These are phyloP conservation scores for Larix kaempferi DNA, from an alignment of 75 land plant genomes.

Conservation along the genomic window DNA sequence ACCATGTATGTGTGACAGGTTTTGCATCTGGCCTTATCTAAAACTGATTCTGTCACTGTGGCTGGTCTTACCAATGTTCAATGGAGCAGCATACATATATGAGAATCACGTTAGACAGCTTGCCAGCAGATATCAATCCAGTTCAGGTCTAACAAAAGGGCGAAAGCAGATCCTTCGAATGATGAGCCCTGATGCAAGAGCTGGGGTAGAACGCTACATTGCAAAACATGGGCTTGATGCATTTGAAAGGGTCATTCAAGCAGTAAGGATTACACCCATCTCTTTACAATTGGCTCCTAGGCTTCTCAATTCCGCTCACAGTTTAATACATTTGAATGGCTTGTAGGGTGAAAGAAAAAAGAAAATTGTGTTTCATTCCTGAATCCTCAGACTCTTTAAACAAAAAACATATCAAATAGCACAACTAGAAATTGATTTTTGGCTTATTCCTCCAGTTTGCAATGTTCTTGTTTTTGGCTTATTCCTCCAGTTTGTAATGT, in stretches of 20 bases:
- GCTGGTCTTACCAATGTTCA: slow-evolving; percentile 44
- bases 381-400: too few species aligned
- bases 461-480: too few species aligned
- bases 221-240: slow-evolving; percentile 60
- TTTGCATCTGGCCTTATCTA: slow-evolving; percentile 39
- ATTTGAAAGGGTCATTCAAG: slow-evolving; percentile 58
- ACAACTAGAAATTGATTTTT: too few species aligned
- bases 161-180: slow-evolving; percentile 49
- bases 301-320: too few species aligned
- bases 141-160: slow-evolving; percentile 14
- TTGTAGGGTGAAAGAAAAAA: too few species aligned
- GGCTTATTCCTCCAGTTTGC: too few species aligned
- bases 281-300: too few species aligned
- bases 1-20: slow-evolving; percentile 20
- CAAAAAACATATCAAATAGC: too few species aligned
- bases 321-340: too few species aligned
- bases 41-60: slow-evolving; percentile 29
- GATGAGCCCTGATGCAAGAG: slow-evolving; percentile 67
- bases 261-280: slow-evolving; percentile 32
- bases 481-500: too few species aligned
- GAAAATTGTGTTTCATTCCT: too few species aligned
- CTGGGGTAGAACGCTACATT: slow-evolving; percentile 56
- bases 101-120: slow-evolving; percentile 20
- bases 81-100: slow-evolving; percentile 48
- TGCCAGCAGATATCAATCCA: not conserved